A percentile compares a stretch with the other conserved stretches of the same genome.
phyloP scores from a whole-genome alignment of 805 yeast species.

The Martiniozyma abietophila region DNA sequence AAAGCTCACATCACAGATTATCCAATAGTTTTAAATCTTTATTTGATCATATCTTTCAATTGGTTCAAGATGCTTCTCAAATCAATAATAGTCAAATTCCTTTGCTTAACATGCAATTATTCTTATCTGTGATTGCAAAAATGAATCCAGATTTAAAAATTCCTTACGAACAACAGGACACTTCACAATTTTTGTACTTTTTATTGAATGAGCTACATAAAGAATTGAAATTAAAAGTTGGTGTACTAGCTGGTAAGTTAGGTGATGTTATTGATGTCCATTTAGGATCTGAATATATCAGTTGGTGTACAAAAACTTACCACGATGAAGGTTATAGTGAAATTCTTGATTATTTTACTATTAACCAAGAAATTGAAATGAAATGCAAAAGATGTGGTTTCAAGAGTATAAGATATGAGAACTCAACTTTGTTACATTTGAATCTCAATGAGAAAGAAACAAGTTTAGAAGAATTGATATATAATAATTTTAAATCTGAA shows the following conservation, averaged over 20 bases:
- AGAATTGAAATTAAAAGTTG: slow-evolving; percentile 33
- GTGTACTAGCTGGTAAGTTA: background rate
- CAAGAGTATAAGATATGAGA: slow-evolving; percentile 44
- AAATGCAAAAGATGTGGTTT: slow-evolving; percentile 58
- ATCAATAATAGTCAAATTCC: too few relatives aligned
- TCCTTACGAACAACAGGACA: slow-evolving; percentile 73
- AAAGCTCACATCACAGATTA: slow-evolving; percentile 13
- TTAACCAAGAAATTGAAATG: slow-evolving; percentile 59
- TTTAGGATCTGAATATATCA: slow-evolving; percentile 13
- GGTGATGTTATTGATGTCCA: slow-evolving; percentile 14
- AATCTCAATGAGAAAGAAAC: slow-evolving; percentile 17
- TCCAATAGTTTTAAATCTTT: slow-evolving; percentile 44
- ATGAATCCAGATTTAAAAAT: slow-evolving; percentile 60
- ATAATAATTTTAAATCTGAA: slow-evolving; percentile 55
- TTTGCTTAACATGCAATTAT: too few relatives aligned
- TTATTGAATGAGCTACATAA: slow-evolving; percentile 60
- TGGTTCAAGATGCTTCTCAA: too few relatives aligned
- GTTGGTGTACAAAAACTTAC: slow-evolving; percentile 42
- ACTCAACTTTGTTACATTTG: slow-evolving; percentile 25
- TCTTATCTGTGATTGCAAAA: slow-evolving; percentile 34
- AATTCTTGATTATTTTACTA: slow-evolving; percentile 57
- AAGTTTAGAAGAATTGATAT: slow-evolving; percentile 51
- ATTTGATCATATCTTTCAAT: too few relatives aligned
- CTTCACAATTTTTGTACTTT: slow-evolving; percentile 66
- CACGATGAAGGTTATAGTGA: slow-evolving; percentile 58